Conservation (phyloP, 352 stramenopile species). For the Globisporangium solare region DNA sequence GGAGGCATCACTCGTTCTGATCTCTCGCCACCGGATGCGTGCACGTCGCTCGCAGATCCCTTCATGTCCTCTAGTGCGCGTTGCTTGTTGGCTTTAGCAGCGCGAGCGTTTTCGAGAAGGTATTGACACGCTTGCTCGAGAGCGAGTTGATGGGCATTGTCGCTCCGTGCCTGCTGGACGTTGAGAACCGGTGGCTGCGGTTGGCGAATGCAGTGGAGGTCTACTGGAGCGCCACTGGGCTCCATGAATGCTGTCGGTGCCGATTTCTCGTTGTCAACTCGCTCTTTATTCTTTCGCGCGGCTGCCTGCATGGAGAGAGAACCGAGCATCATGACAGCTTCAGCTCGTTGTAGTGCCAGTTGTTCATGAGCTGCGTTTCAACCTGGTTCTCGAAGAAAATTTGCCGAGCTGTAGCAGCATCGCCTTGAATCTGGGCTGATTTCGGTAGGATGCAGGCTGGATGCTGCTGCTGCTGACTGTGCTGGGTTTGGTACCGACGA, state of each 20-base stretch:
- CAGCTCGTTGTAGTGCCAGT: neutral
- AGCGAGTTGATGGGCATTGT: neutral
- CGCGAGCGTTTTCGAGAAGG: slow-evolving; percentile 24
- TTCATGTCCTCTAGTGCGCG: slow-evolving; percentile 19
- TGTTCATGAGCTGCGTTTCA: neutral
- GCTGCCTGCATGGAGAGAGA: slow-evolving; percentile 27
- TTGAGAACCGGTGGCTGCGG: neutral
- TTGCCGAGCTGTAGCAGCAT: slow-evolving; percentile 20
- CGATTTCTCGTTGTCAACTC: slow-evolving; percentile 36
- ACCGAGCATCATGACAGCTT: neutral
- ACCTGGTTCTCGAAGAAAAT: slow-evolving; percentile 74
- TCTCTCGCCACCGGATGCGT: neutral
- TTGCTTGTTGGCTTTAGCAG: slow-evolving; percentile 23
- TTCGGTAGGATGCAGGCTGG: neutral
- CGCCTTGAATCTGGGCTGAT: neutral
- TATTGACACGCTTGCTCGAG: slow-evolving; percentile 10
- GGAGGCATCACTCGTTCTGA: neutral
- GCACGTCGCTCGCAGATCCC: neutral
- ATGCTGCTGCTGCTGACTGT: slow-evolving; percentile 3
- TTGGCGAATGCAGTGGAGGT: neutral
- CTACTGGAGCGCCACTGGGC: neutral
- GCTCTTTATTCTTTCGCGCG: slow-evolving; percentile 47
- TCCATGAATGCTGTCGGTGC: slow-evolving; percentile 24
- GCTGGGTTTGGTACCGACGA: slow-evolving; percentile 1
- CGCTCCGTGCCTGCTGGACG: neutral